Conservation (phyloP, 2,329 filamentous ascomycete genomes). For the Stromatinia cepivora region DNA sequence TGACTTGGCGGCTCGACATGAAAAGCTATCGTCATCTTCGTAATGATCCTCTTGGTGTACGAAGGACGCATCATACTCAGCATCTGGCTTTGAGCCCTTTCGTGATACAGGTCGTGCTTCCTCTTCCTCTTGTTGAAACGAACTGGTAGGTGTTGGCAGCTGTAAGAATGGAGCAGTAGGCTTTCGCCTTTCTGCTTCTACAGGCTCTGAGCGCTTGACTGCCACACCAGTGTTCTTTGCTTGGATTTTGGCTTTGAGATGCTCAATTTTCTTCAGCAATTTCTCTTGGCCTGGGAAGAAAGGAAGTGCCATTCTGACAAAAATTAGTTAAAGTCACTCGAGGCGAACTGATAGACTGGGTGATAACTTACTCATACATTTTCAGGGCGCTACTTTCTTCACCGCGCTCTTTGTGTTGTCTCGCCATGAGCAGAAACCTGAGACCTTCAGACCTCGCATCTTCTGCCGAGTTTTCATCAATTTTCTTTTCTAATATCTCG, state of each 20-base stretch:
- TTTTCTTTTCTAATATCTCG: slow-evolving; percentile 81
- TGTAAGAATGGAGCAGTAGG: slow-evolving; percentile 32
- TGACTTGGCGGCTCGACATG: slow-evolving; percentile 37
- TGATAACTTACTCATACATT: slow-evolving; percentile 59
- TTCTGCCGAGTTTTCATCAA: slow-evolving; percentile 65
- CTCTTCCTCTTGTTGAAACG: slow-evolving; percentile 30
- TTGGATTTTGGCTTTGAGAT: slow-evolving; percentile 55
- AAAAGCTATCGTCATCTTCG: slow-evolving; percentile 41
- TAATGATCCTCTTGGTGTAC: slow-evolving; percentile 46
- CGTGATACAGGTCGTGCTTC: slow-evolving; percentile 34
- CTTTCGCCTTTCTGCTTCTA: slow-evolving; percentile 28
- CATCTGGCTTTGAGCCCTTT: slow-evolving; percentile 35
- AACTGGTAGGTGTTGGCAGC: slow-evolving; percentile 31
- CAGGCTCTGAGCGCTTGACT: slow-evolving; percentile 6
- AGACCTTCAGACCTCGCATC: slow-evolving; percentile 79
- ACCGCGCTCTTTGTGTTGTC: slow-evolving; percentile 82
- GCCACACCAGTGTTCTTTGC: slow-evolving; percentile 40
- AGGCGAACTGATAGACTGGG: not conserved
- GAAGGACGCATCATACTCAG: slow-evolving; percentile 41
- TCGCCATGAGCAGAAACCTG: slow-evolving; percentile 83
- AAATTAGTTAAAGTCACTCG: not conserved
- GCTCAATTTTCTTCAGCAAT: slow-evolving; percentile 67
- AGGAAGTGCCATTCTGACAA: slow-evolving; percentile 67
- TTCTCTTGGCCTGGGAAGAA: slow-evolving; percentile 87
- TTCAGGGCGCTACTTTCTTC: slow-evolving; percentile 76